phyloP scores from a whole-genome alignment of 768 basidiomycete genomes.

The Austroboletus eburneus region DNA sequence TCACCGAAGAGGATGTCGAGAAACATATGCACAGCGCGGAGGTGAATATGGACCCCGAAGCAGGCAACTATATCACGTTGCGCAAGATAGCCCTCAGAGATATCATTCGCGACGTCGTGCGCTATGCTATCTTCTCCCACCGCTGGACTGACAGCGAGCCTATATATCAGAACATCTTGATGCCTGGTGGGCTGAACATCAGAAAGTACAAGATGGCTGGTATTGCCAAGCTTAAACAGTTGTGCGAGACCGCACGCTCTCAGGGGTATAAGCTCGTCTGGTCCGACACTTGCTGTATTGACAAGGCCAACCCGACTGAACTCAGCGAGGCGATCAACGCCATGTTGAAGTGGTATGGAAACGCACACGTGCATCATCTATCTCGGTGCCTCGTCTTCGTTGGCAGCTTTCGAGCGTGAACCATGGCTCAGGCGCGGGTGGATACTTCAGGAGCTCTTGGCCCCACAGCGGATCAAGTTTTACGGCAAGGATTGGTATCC shows the following conservation, averaged over 20 bases:
- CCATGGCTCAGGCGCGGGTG: slow-evolving; percentile 12
- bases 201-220: slow-evolving; percentile 8
- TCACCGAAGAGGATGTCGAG: slow-evolving; percentile 16
- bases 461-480: slow-evolving; percentile 3
- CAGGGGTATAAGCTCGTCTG: slow-evolving; percentile 16
- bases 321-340: slow-evolving; percentile 10
- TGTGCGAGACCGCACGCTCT: slow-evolving; percentile 20
- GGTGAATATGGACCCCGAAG: slow-evolving; percentile 7
- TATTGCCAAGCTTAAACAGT: slow-evolving; percentile 13
- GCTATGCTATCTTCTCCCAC: slow-evolving; percentile 26
- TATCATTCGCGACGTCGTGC: slow-evolving; percentile 15
- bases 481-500: slow-evolving; percentile 6
- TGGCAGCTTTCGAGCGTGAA: slow-evolving; percentile 6
- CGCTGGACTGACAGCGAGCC: slow-evolving; percentile 6
- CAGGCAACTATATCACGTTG: slow-evolving; percentile 10
- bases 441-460: slow-evolving; percentile 13
- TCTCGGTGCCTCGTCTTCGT: slow-evolving; percentile 1
- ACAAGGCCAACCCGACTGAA: slow-evolving; percentile 14
- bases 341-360: slow-evolving; percentile 10
- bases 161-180: slow-evolving; percentile 15
- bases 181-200: background rate
- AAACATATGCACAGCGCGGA: background rate
- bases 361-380: slow-evolving; percentile 8
- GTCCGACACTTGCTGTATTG: slow-evolving; percentile 13
- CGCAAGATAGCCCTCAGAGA: slow-evolving; percentile 14